These are phyloP conservation scores for Cryphonectria naterciae DNA, from an alignment of 2,329 filamentous ascomycete species.

Conservation along the genomic window DNA sequence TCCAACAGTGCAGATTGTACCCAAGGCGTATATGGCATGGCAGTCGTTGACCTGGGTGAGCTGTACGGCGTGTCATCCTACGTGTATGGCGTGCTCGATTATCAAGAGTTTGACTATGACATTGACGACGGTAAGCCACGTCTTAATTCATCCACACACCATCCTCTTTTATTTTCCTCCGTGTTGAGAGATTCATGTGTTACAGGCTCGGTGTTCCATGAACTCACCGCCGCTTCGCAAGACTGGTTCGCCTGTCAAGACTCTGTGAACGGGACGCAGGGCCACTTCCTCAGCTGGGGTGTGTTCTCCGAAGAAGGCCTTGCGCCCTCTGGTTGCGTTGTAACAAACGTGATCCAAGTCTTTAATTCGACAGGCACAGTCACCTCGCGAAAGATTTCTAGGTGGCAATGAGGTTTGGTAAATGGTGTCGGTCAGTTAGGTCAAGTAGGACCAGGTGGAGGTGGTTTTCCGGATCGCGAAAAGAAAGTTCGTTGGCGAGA, in stretches of 20 bases:
- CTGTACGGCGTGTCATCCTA: not conserved
- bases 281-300: constrained; percentile 24
- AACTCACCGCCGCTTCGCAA: constrained; percentile 18
- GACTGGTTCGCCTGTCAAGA: constrained; percentile 24
- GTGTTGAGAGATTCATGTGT: not conserved
- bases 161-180: not conserved
- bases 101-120: constrained; percentile 21
- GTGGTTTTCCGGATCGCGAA: not conserved
- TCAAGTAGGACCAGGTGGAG: not conserved
- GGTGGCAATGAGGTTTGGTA: not conserved
- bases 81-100: not conserved
- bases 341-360: constrained; percentile 8
- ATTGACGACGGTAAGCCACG: constrained; percentile 5
- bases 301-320: not conserved
- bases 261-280: constrained; percentile 1
- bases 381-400: not conserved
- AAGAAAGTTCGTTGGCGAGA: not conserved
- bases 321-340: constrained; percentile 9
- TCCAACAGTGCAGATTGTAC: not conserved
- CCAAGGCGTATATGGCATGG: constrained; percentile 16
- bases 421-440: too few species aligned
- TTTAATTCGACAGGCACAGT: constrained; percentile 3
- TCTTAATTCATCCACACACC: too few species aligned
- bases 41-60: constrained; percentile 9
- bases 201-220: constrained; percentile 13